These are phyloP conservation scores for Metschnikowia aberdeeniae DNA, from an alignment of 805 yeast species.

Conservation along the genomic window DNA sequence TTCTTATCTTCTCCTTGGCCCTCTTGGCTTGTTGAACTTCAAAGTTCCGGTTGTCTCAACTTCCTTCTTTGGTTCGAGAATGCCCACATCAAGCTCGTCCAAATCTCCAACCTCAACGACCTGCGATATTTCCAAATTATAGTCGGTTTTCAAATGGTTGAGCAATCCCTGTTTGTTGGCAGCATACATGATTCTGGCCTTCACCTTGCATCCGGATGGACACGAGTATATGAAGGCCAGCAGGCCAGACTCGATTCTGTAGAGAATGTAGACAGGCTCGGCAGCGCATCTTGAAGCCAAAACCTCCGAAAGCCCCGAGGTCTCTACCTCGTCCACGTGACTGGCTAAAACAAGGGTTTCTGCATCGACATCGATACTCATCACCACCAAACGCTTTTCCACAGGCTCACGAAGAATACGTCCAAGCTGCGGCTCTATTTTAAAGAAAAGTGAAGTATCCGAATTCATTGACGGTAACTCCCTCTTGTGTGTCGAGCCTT, in stretches of 20 bases:
- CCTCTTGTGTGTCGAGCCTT: constrained; percentile 12
- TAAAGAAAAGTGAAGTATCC: constrained; percentile 12
- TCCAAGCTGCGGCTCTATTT: constrained; percentile 20
- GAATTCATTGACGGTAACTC: constrained; percentile 36
- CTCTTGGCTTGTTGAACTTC: constrained; percentile 58
- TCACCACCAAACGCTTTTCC: constrained; percentile 37
- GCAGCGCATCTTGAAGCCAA: constrained; percentile 15
- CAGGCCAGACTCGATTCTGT: constrained; percentile 36
- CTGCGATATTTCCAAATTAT: constrained; percentile 34
- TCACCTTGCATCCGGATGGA: constrained; percentile 86
- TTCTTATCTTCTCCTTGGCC: constrained; percentile 51
- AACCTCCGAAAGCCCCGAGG: constrained; percentile 21
- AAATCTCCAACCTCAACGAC: constrained; percentile 70
- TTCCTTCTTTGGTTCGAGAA: constrained; percentile 25
- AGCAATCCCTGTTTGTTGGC: constrained; percentile 65
- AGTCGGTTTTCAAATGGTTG: constrained; percentile 42
- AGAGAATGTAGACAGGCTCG: constrained; percentile 58
- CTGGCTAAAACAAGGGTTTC: constrained; percentile 36
- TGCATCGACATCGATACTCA: constrained; percentile 44
- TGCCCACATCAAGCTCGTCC: constrained; percentile 58
- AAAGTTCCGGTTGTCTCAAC: constrained; percentile 16
- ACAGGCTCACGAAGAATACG: constrained; percentile 16
- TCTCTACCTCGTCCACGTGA: constrained; percentile 9
- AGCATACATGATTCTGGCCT: constrained; percentile 91
- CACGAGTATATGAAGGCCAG: constrained; percentile 74